Base-by-base conservation (phyloP, 805 yeast species). In the Starmera quercuum region DNA sequence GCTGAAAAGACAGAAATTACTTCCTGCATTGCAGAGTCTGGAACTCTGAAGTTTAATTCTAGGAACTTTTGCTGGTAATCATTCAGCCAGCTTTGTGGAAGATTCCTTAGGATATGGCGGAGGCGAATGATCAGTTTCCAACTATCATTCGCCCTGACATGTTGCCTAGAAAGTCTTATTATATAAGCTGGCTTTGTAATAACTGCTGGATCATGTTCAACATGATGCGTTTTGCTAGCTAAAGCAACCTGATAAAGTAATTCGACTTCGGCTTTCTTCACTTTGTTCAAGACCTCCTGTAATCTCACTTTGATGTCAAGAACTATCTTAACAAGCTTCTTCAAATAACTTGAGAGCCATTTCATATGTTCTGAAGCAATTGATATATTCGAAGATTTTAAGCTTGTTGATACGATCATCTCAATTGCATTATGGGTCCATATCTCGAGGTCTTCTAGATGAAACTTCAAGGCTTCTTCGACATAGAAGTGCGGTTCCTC, bases 161-260 rank as follows among this genome's bases (percentile, higher is more conserved):
- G 97, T 17, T 77, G 71, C 14, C 68, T 66, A 3, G 79, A 71
- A 3, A 87, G 71, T 34, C 95, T 66, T 31, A 85, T 71, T 20
- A 86, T 75, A 46, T 83, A 78, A 0, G 96, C 81, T 0, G 97
- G 96, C 33, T 86, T 80, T 2, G 97, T 88, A 33, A 90, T 69
- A 14, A 87, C 95, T 6, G 84, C 76, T 0, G 97, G 94, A 47
- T 92, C 97, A 41, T 83, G 83, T 32, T 77, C 76, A 28, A 87
- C 71, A 20, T 69, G 68, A 45, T 56, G 69, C 17, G 50, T 47
- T 20, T 63, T 68, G 31, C 78, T 71, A 5, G 78, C 77, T 7
- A 53, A 42, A 1, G 74, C 63, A 16, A 71, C 41, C 29, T 61
- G 57, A 28, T 68, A 61, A 5, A 74, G 49, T 5, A 71, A 40